These are phyloP conservation scores for Ambrosia trifida DNA, from an alignment of 129 eudicot genomes.

Conservation along the genomic window DNA sequence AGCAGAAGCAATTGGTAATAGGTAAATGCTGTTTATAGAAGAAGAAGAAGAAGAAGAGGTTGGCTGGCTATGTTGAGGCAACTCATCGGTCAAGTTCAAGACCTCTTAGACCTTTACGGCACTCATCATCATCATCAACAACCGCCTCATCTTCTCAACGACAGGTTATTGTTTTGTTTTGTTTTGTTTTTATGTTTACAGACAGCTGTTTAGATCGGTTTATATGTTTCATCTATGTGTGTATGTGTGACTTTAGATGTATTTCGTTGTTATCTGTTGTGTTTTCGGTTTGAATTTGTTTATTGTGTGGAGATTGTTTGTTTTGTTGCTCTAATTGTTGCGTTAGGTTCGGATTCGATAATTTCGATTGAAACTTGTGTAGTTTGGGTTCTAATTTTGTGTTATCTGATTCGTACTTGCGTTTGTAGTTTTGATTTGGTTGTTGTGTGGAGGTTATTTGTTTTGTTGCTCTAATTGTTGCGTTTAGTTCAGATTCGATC, in stretches of 20 bases:
- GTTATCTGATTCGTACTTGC: no score
- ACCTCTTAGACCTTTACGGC: constrained; percentile 50
- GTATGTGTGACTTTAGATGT: neutral
- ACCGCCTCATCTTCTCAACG: constrained; percentile 25
- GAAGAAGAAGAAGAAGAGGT: neutral
- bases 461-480: constrained; percentile 6
- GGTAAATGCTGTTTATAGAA: constrained; percentile 44
- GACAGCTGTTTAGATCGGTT: constrained; percentile 23
- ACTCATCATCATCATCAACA: constrained; percentile 39
- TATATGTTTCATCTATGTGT: neutral
- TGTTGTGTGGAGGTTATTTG: neutral
- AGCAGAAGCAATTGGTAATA: constrained; percentile 15
- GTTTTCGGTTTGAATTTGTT: constrained; percentile 13
- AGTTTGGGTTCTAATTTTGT: no score
- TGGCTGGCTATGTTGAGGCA: constrained; percentile 63
- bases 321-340: constrained; percentile 7
- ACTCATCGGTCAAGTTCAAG: constrained; percentile 64
- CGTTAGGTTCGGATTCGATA: constrained; percentile 3
- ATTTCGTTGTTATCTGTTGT: neutral
- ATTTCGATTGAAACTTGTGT: neutral
- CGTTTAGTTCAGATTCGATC: neutral
- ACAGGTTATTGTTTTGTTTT: constrained; percentile 32
- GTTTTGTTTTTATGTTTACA: constrained; percentile 6
- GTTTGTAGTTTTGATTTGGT: no score
- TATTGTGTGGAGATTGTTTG: neutral